Evolutionary conservation across 192 early-diverging fungal species (phyloP).

Genomic region (Fimicolochytrium jonesii): DNA sequence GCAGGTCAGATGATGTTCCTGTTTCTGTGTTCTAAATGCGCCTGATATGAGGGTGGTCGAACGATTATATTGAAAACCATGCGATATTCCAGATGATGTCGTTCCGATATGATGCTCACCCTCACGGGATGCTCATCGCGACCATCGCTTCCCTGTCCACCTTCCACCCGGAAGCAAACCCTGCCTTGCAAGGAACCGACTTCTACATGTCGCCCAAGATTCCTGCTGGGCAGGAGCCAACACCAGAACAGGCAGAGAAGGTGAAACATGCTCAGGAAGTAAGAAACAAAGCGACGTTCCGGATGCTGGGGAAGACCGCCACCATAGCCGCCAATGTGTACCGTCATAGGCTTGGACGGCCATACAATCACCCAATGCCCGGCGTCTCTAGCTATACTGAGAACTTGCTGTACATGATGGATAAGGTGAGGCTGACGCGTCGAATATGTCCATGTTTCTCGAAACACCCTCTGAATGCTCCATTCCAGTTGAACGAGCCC

Average conservation of each 20-base stretch:
- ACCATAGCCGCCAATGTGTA: conserved; percentile 61
- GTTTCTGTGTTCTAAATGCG: too few species aligned
- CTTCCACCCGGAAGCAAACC: conserved; percentile 68
- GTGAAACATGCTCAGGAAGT: conserved; percentile 21
- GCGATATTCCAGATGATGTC: conserved; percentile 36
- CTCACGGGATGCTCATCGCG: conserved; percentile 62
- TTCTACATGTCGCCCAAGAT: conserved; percentile 41
- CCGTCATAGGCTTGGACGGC: conserved; percentile 53
- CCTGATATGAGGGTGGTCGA: too few species aligned
- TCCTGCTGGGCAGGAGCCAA: conserved; percentile 10
- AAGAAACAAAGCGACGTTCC: conserved; percentile 51
- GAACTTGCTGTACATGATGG: conserved; percentile 49
- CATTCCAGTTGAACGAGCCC: conserved; percentile 33
- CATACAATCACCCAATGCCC: conserved; percentile 46
- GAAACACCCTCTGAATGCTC: too few species aligned
- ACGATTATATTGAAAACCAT: not conserved
- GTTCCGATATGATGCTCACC: conserved; percentile 66
- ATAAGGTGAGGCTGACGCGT: conserved; percentile 22
- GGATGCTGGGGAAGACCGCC: conserved; percentile 61
- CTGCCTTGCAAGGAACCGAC: conserved; percentile 51
- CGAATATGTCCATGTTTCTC: not conserved
- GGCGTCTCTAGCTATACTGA: conserved; percentile 36
- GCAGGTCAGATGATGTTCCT: conserved; percentile 23
- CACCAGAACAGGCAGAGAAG: conserved; percentile 14
- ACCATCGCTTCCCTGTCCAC: conserved; percentile 59